Base-by-base conservation (phyloP, 2,329 filamentous ascomycete species). In the Mollisiaceae sp. region DNA sequence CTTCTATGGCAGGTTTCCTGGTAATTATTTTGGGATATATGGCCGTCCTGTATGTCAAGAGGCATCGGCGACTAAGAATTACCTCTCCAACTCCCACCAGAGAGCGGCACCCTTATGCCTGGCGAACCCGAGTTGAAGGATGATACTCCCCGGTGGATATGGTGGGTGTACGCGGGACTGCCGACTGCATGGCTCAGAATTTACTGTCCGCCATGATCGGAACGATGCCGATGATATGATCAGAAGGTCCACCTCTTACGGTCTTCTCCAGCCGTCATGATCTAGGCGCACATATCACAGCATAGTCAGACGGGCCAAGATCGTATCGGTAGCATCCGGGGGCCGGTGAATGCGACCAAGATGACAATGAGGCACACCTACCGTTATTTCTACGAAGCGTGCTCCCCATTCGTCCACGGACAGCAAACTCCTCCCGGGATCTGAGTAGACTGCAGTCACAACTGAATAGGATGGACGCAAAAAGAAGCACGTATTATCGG, bases 91-190 rank as follows among this genome's bases (percentile, higher is more conserved):
- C 38, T 12, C 14, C 63, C 3, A 61, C 58, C 24, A 64, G 60
- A n/a, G 65, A 68, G 60, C 2, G 63, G 5, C 69, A 71, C 60
- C 69, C 67, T 20, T 61, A 66, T 36, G 63, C 66, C 45, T 71
- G 69, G 69, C 62, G 65, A 12, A 71, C 67, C 15, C 58, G 56
- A 52, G 56, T 69, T n/a, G 50, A 32, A 8, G 50, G 24, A 14
- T 54, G 22, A 54, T 27, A 50, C 45, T 22, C n/a, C 12, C 4
- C 45, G 22, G n/a, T 50, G 22, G 45, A 9, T 43, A 15, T 2
- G n/a, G 8, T n/a, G n/a, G 14, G 22, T 32, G 27, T 32, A 32
- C 38, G 3, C 12, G 38, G 15, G 38, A 41, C 15, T 47, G n/a
- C 11, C 43, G 15, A 9, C 43, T 11, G 6, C 3, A 6, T 6